These are phyloP conservation scores for Yarrowia yakushimensis DNA, from an alignment of 805 yeast species.

Conservation along the genomic window DNA sequence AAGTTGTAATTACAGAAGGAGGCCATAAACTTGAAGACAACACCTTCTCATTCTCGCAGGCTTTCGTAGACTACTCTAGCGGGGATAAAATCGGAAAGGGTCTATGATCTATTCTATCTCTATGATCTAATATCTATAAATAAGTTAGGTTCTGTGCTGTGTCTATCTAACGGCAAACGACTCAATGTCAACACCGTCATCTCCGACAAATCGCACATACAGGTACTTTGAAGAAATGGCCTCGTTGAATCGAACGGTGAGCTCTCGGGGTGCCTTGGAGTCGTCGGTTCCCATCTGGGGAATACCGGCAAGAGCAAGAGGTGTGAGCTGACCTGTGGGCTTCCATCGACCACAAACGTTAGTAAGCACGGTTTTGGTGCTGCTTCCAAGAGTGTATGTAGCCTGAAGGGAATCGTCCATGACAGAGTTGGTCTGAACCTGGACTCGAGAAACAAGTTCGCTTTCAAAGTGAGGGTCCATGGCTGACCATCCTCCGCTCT, in stretches of 20 bases:
- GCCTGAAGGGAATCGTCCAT: slow-evolving; percentile 8
- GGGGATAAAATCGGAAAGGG: too few species aligned
- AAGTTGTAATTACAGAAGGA: too few species aligned
- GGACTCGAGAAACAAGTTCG: slow-evolving; percentile 3
- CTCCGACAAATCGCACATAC: slow-evolving; percentile 4
- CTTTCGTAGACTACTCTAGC: too few species aligned
- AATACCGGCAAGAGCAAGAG: neutral
- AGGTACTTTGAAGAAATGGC: slow-evolving; percentile 1
- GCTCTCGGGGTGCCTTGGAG: slow-evolving; percentile 8
- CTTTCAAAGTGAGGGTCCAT: slow-evolving; percentile 9
- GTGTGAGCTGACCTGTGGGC: neutral
- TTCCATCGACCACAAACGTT: slow-evolving; percentile 15
- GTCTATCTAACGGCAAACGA: slow-evolving; percentile 8
- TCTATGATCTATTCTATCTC: neutral
- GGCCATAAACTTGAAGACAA: too few species aligned
- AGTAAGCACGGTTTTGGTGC: neutral
- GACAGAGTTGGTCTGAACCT: neutral
- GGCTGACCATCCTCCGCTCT: slow-evolving; percentile 18
- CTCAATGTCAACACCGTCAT: slow-evolving; percentile 15
- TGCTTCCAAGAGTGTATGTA: neutral
- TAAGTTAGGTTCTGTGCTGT: slow-evolving; percentile 6
- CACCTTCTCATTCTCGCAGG: too few species aligned
- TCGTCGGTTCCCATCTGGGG: slow-evolving; percentile 4
- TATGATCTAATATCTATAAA: slow-evolving; percentile 4
- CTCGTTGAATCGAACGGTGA: neutral